Evolutionary conservation across 1,139 yeast species (phyloP).

Genomic region (Pneumocystis jirovecii): DNA sequence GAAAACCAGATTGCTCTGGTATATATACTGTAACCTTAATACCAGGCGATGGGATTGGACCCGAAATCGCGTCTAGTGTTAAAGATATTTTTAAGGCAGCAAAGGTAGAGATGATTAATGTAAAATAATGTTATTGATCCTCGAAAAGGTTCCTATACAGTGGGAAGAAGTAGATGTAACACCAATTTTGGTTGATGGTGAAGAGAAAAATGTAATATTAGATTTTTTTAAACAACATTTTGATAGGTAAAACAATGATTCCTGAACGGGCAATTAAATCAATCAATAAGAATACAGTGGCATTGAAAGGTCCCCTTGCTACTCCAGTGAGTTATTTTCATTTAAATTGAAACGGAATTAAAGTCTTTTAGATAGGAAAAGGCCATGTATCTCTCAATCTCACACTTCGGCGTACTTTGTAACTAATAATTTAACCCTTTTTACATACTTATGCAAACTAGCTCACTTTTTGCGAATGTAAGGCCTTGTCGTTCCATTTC

Average conservation of each 20-base stretch:
- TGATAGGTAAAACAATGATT: slow-evolving; percentile 60
- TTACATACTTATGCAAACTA: slow-evolving; percentile 21
- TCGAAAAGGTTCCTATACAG: slow-evolving; percentile 59
- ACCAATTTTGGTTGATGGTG: slow-evolving; percentile 67
- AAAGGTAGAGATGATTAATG: slow-evolving; percentile 21
- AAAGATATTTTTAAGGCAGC: slow-evolving; percentile 87
- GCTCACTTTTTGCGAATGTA: slow-evolving; percentile 72
- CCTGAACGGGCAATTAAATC: slow-evolving; percentile 87
- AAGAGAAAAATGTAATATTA: not conserved
- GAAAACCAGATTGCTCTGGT: slow-evolving; percentile 24
- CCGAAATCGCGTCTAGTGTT: slow-evolving; percentile 65
- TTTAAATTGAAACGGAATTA: not conserved
- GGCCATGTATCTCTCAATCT: slow-evolving; percentile 96
- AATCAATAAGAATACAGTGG: slow-evolving; percentile 82
- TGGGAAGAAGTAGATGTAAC: slow-evolving; percentile 97
- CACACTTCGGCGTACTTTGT: slow-evolving; percentile 90
- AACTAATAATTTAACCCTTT: not conserved
- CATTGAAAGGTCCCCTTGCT: slow-evolving; percentile 94
- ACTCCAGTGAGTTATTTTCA: slow-evolving; percentile 41
- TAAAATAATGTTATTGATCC: not conserved
- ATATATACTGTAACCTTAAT: slow-evolving; percentile 83
- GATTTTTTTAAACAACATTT: not conserved
- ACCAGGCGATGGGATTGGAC: slow-evolving; percentile 95
- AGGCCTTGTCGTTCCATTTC: slow-evolving; percentile 91
- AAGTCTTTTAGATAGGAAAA: slow-evolving; percentile 50